Evolutionary conservation across 768 basidiomycete species (phyloP).

Genomic region (Tricholoma sp.): DNA sequence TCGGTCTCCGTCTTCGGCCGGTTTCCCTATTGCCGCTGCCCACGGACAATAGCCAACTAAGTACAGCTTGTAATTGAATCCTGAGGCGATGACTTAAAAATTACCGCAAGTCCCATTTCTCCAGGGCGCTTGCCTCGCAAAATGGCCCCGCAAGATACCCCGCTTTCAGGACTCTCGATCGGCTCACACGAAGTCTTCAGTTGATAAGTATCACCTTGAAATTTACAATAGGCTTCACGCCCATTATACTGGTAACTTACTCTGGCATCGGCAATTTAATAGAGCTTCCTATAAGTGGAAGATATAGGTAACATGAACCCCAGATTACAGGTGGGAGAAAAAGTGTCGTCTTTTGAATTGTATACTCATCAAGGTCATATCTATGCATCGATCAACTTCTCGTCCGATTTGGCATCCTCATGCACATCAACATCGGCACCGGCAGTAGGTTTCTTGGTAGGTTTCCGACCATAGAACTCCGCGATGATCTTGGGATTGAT

Average conservation of each 20-base stretch:
- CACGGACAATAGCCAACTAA: conserved; percentile 2
- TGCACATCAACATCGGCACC: conserved; percentile 43
- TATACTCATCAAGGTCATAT: conserved; percentile 11
- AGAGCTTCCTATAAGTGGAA: conserved; percentile 1
- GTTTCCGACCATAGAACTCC: conserved; percentile 89
- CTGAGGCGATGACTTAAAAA: background rate
- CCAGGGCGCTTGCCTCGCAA: background rate
- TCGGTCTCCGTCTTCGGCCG: conserved; percentile 2
- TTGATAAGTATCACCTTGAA: background rate
- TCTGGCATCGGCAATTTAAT: background rate
- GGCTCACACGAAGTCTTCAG: background rate
- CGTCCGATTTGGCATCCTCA: conserved; percentile 33
- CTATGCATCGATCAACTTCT: conserved; percentile 65
- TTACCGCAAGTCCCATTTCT: conserved; percentile 1
- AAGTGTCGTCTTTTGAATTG: conserved; percentile 7
- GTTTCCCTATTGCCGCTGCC: conserved; percentile 8
- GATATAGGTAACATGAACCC: conserved; percentile 4
- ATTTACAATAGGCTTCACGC: background rate
- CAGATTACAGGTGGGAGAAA: conserved; percentile 10
- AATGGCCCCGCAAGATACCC: background rate
- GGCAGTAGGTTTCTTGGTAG: conserved; percentile 55
- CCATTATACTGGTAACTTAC: background rate
- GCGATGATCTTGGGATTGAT: conserved; percentile 95
- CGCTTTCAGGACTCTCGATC: background rate
- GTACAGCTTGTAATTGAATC: background rate